Base-by-base conservation (phyloP, 2,329 filamentous ascomycete genomes). In the Ophiocordyceps robertsii region DNA sequence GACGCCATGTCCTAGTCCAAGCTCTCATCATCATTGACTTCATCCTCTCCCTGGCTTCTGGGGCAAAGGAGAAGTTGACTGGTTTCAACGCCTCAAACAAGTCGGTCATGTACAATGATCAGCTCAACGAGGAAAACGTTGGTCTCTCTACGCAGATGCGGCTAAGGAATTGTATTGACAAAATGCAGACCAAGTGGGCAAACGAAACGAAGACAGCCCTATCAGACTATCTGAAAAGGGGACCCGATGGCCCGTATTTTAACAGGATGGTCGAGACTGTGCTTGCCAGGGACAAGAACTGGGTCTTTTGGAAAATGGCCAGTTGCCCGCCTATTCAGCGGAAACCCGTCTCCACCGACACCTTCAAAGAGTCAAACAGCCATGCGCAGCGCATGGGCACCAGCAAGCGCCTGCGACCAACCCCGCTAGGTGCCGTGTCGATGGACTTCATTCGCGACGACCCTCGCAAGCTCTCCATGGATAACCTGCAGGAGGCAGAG, bases 291-390 rank as follows among this genome's bases (percentile, higher is more conserved):
- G 92, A 99, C 62, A 96, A 95, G 68, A 95, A 96, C 58, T 98
- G 93, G 93, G 88, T 93, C 37, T 82, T 88, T 48, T 99, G 92
- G 92, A 99, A 99, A 65, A 82, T 90, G 46, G 88, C 95, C 59
- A 86, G 82, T 51, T 98, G 92, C 58, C 86, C 87, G 21, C 76
- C 82, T 6, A 96, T 99, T 55, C 80, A 89, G 56, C 75, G 77
- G 46, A 76, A 83, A 19, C 68, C 85, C 11, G 73, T 96, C 29
- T 72, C 80, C 3, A 72, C 81, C 1, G 64, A 75, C 27, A 74
- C 82, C 38, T 90, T 88, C 57, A 62, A 80, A 33, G 73, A 79
- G 42, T 82, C 88, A 21, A 83, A 82, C 57, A 67, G 72, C 29
- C 69, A 75, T 38, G 80, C 80, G 4, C 72, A 75, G 48, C 79